Evolutionary conservation across 2,329 filamentous ascomycete species (phyloP), one percentile per base, ranked within the genome.

Genomic region (Paracorniculantispora psalliotae): DNA sequence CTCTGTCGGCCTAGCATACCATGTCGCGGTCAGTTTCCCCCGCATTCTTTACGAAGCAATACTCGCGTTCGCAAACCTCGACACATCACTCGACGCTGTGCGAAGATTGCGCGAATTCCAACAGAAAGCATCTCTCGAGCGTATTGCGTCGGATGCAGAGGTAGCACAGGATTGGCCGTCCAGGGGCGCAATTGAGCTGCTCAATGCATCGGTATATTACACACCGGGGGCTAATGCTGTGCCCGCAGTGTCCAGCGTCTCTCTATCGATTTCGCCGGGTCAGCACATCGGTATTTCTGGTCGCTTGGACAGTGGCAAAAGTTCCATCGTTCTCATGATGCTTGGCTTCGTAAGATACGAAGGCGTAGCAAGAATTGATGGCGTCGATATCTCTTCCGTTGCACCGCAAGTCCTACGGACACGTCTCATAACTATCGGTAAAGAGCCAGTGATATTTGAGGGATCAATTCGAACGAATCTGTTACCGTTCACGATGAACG

Each of bases 381-480:
- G 69, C 0, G 54, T 77, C 4, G 72, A 77, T 30, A 67, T 80
- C 21, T 65, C 70, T 2, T 68, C 63, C 8, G 63, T 79, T 2
- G 70, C 73, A 3, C 74, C 72, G 23, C 67, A 77, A 39, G 66
- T 66, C 0, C 67, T 80, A n/a, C 75, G 79, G 37, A 67, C 68
- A 1, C 67, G 72, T 3, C 67, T 81, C 13, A 73, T 75, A 25
- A 71, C 72, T 3, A 66, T 81, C 6, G 75, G 78, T 0, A 77
- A 81, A 67, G 77, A 81, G 28, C 69, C 77, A 0, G 71, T 78
- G 44, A 67, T 76, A 4, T 67, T 80, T 10, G 70, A 72, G 1
- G 77, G 73, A 17, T 74, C 69, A 1, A 67, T 81, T 4, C 73
- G 75, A 12, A 65, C 71, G 25, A 81, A 81, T 50, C 67, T 77